Conservation (phyloP, 345 rosid genomes). For the Excoecaria cochinchinensis region DNA sequence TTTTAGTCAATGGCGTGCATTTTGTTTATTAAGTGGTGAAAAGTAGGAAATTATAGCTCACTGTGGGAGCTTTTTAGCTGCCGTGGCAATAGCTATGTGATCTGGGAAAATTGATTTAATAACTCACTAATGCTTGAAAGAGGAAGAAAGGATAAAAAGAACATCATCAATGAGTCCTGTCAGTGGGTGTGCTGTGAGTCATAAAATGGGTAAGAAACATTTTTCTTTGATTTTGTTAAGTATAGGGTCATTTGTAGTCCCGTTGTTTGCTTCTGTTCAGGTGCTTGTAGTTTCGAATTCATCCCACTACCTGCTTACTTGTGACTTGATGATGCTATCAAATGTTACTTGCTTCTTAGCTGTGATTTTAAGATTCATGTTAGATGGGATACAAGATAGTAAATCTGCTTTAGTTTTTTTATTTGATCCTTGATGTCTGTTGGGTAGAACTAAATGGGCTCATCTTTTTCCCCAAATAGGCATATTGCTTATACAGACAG, state of each 20-base stretch:
- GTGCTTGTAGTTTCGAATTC: background rate
- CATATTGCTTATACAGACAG: constrained; percentile 88
- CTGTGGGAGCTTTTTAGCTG: background rate
- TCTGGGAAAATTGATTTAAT: background rate
- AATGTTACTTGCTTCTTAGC: background rate
- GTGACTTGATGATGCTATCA: background rate
- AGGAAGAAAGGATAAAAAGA: background rate
- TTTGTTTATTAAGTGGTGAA: background rate
- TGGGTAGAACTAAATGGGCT: background rate
- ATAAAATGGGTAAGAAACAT: background rate
- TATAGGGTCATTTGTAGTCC: background rate
- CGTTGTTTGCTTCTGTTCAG: background rate
- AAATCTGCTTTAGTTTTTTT: background rate
- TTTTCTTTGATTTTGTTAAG: background rate
- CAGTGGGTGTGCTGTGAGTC: background rate
- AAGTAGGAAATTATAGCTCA: background rate
- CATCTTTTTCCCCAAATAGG: constrained; percentile 37
- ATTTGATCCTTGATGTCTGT: background rate
- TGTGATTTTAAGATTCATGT: background rate
- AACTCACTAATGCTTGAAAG: background rate
- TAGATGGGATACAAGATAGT: background rate
- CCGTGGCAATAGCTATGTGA: background rate
- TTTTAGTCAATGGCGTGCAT: background rate
- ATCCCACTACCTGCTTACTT: background rate
- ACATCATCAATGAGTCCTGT: background rate